phyloP scores from a whole-genome alignment of 257 asterid species.

The Solanum rostratum region DNA sequence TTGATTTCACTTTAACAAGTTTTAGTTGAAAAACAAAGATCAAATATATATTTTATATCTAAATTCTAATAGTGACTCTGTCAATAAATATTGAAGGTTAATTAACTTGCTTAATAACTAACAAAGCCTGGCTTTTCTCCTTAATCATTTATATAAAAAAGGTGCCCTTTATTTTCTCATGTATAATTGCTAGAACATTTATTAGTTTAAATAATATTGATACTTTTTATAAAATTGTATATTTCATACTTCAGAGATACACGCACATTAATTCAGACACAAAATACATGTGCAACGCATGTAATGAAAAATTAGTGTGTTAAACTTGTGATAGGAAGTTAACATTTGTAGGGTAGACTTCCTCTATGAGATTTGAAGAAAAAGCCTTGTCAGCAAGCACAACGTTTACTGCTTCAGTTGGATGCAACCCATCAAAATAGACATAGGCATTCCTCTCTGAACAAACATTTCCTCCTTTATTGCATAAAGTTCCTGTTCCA shows the following conservation, averaged over 20 bases:
- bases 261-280: background rate
- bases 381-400: background rate
- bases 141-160: no score
- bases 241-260: background rate
- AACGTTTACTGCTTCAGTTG: conserved; percentile 66
- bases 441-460: conserved; percentile 27
- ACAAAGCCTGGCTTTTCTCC: background rate
- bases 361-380: background rate
- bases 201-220: background rate
- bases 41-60: no score
- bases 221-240: background rate
- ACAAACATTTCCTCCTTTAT: conserved; percentile 41
- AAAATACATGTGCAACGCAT: background rate
- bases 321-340: background rate
- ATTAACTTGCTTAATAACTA: background rate
- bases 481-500: conserved; percentile 49
- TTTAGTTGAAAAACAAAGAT: no score
- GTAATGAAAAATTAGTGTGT: background rate
- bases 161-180: background rate
- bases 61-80: background rate
- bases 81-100: background rate
- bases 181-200: background rate
- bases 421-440: conserved; percentile 66
- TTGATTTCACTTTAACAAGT: no score
- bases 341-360: background rate